Percentiles rank a stretch among this genome's conserved stretches.
Evolutionary conservation across 2,329 filamentous ascomycete genomes (phyloP).

Genomic region (Clonostachys rhizophaga): DNA sequence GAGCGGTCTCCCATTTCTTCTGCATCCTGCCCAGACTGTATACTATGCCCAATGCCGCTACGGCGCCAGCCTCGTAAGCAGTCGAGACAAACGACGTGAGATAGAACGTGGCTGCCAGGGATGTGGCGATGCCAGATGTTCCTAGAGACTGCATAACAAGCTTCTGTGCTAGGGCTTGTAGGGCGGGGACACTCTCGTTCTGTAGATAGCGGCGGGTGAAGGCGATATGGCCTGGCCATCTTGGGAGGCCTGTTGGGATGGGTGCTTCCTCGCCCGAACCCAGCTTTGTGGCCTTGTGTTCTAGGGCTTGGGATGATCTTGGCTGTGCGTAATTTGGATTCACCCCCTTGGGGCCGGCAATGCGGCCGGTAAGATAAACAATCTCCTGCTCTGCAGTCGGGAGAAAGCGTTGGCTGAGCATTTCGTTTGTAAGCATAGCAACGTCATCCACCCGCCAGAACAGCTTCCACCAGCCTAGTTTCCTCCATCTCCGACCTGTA

Average conservation of each 20-base stretch:
- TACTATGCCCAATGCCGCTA: slow-evolving; percentile 55
- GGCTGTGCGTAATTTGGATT: slow-evolving; percentile 28
- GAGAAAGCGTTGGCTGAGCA: slow-evolving; percentile 74
- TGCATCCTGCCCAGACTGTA: slow-evolving; percentile 57
- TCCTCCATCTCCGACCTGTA: slow-evolving; percentile 69
- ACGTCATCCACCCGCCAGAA: slow-evolving; percentile 95
- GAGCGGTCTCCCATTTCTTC: slow-evolving; percentile 56
- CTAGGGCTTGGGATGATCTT: background rate
- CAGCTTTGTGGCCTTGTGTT: slow-evolving; percentile 3
- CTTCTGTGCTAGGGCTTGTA: slow-evolving; percentile 69
- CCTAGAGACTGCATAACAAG: slow-evolving; percentile 72
- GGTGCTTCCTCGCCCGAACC: slow-evolving; percentile 15
- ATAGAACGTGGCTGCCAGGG: slow-evolving; percentile 52
- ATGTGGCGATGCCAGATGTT: slow-evolving; percentile 59
- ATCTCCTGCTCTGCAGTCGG: slow-evolving; percentile 72
- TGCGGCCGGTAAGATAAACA: slow-evolving; percentile 77
- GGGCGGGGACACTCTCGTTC: slow-evolving; percentile 60
- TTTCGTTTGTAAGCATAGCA: slow-evolving; percentile 73
- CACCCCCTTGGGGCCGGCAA: slow-evolving; percentile 44
- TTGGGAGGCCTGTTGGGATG: slow-evolving; percentile 20
- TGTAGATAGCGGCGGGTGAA: slow-evolving; percentile 64
- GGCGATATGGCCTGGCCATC: slow-evolving; percentile 74
- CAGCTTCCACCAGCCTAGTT: slow-evolving; percentile 88
- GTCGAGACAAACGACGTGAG: slow-evolving; percentile 46
- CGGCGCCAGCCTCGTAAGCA: slow-evolving; percentile 57